Conservation (phyloP, 768 basidiomycete species). For the Russula emetica region DNA sequence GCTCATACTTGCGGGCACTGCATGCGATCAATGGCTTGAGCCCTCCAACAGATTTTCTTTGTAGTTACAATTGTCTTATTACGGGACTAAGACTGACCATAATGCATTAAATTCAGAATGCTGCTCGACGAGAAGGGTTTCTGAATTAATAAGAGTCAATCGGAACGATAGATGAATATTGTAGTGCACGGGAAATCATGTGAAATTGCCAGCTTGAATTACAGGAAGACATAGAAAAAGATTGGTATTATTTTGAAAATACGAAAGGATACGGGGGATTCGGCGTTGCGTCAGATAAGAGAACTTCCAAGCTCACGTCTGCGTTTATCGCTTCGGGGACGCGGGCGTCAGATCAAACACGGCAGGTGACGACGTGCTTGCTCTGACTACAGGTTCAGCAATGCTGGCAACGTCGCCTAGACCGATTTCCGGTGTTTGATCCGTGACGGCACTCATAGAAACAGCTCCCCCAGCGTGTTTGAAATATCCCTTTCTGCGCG, state of each 20-base stretch:
- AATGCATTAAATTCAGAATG: not conserved
- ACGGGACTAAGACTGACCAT: constrained; percentile 1
- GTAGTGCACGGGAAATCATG: constrained; percentile 15
- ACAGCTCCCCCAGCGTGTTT: constrained; percentile 20
- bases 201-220: constrained; percentile 16
- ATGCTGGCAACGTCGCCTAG: not conserved
- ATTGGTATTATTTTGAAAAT: constrained; percentile 4
- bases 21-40: constrained; percentile 29
- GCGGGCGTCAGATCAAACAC: constrained; percentile 17
- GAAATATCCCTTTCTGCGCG: constrained; percentile 16
- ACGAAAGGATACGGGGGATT: not conserved
- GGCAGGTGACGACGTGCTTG: constrained; percentile 27
- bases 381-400: constrained; percentile 16
- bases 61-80: constrained; percentile 5
- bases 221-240: not conserved
- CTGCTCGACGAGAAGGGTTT: not conserved
- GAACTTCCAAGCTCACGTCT: not conserved
- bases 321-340: not conserved
- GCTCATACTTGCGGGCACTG: constrained; percentile 38
- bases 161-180: constrained; percentile 7
- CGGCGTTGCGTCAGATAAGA: not conserved
- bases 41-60: not conserved
- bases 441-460: constrained; percentile 24
- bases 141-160: constrained; percentile 11
- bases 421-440: constrained; percentile 5